These are phyloP conservation scores for Chaetomium globosum DNA, from an alignment of 2,329 filamentous ascomycete genomes.

Conservation along the genomic window DNA sequence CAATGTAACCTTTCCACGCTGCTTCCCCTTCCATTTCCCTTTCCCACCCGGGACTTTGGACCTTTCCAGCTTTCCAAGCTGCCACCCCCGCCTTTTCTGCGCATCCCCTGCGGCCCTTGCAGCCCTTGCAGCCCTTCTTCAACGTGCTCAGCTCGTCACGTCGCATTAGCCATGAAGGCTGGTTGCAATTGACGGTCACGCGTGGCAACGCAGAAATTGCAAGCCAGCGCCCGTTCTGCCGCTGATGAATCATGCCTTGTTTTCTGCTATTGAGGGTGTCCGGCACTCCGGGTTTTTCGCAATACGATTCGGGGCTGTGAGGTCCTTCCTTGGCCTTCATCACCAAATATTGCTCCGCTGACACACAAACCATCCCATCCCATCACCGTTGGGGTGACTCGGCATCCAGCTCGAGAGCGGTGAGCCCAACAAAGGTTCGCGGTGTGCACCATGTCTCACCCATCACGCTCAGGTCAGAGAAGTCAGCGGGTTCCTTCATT, in stretches of 20 bases:
- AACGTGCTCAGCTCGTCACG: conserved; percentile 13
- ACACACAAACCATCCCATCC: background rate
- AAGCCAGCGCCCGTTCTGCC: background rate
- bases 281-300: background rate
- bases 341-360: conserved; percentile 1
- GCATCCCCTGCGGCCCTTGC: conserved; percentile 13
- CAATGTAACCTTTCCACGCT: conserved; percentile 1
- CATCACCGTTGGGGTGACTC: background rate
- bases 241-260: conserved; percentile 19
- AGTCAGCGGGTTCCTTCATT: background rate
- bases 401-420: conserved; percentile 6
- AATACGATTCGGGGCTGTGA: background rate
- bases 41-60: too few relatives aligned
- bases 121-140: conserved; percentile 14
- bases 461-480: background rate
- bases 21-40: background rate
- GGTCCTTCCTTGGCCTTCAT: conserved; percentile 6
- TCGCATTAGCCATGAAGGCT: conserved; percentile 7
- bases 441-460: background rate
- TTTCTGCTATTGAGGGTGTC: background rate
- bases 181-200: conserved; percentile 25
- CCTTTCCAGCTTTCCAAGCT: background rate
- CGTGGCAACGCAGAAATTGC: conserved; percentile 26
- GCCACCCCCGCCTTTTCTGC: conserved; percentile 4
- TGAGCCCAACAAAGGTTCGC: background rate